Conservation (phyloP, 2,329 filamentous ascomycete species). For the Lachnellula suecica region DNA sequence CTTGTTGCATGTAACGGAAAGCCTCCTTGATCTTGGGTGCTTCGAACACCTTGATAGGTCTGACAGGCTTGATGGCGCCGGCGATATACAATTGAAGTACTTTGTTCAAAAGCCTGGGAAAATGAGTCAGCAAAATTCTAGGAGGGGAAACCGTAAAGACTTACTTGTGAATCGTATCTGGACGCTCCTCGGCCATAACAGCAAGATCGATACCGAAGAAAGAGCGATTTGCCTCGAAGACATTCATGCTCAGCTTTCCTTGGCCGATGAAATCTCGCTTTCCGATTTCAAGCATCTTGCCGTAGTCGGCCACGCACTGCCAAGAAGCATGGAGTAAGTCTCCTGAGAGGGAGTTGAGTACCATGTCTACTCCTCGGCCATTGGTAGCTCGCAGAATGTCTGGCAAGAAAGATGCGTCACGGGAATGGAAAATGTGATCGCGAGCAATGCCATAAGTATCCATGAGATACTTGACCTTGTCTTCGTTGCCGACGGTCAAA, state of each 20-base stretch:
- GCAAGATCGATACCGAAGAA: slow-evolving; percentile 25
- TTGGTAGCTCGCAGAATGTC: slow-evolving; percentile 22
- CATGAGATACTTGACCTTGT: slow-evolving; percentile 9
- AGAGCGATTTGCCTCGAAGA: slow-evolving; percentile 27
- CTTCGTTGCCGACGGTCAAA: slow-evolving; percentile 16
- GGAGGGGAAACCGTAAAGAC: not conserved
- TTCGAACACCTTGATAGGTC: slow-evolving; percentile 31
- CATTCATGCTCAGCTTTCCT: slow-evolving; percentile 25
- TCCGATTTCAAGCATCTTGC: slow-evolving; percentile 38
- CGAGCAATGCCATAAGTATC: slow-evolving; percentile 1
- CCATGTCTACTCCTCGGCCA: slow-evolving; percentile 26
- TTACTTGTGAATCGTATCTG: slow-evolving; percentile 4
- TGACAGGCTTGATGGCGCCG: slow-evolving; percentile 21
- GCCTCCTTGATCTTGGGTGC: slow-evolving; percentile 27
- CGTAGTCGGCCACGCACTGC: slow-evolving; percentile 34
- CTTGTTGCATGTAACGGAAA: slow-evolving; percentile 14
- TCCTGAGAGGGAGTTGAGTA: slow-evolving; percentile 12
- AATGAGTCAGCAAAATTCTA: not conserved
- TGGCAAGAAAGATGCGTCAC: slow-evolving; percentile 13
- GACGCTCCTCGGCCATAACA: slow-evolving; percentile 5
- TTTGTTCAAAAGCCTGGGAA: slow-evolving; percentile 6
- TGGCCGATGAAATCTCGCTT: slow-evolving; percentile 31
- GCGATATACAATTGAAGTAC: slow-evolving; percentile 1
- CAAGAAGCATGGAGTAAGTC: slow-evolving; percentile 26
- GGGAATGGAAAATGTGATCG: not conserved